Evolutionary conservation across 768 basidiomycete species (phyloP).

Genomic region (Rhizopogon rudus): DNA sequence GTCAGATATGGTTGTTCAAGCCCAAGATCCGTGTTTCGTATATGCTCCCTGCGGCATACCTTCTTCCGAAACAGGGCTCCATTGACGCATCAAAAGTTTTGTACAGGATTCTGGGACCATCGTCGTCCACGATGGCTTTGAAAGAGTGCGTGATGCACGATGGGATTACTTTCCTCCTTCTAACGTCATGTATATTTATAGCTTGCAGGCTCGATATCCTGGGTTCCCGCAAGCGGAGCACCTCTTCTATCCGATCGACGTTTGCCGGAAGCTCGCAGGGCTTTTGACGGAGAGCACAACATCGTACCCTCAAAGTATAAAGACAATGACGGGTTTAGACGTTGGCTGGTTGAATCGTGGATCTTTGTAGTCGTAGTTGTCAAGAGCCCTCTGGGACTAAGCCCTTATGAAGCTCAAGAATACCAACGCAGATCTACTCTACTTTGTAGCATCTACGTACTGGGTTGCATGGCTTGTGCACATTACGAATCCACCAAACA

Average conservation of each 20-base stretch:
- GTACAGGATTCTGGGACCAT: slow-evolving; percentile 72
- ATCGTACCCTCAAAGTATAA: slow-evolving; percentile 71
- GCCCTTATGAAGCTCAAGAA: too few species aligned
- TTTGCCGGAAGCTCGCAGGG: slow-evolving; percentile 67
- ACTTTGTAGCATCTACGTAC: too few species aligned
- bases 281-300: slow-evolving; percentile 73
- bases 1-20: slow-evolving; percentile 92
- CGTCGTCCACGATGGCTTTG: slow-evolving; percentile 46
- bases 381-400: too few species aligned
- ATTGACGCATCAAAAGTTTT: slow-evolving; percentile 79
- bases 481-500: too few species aligned
- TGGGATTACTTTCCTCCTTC: background rate
- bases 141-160: slow-evolving; percentile 37
- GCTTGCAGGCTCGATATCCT: slow-evolving; percentile 65
- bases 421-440: too few species aligned
- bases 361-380: slow-evolving; percentile 3
- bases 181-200: slow-evolving; percentile 19
- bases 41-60: slow-evolving; percentile 45
- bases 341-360: slow-evolving; percentile 67
- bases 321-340: slow-evolving; percentile 75
- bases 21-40: slow-evolving; percentile 81
- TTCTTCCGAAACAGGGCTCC: slow-evolving; percentile 57
- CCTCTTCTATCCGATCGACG: slow-evolving; percentile 73
- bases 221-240: slow-evolving; percentile 88
- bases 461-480: too few species aligned